Evolutionary conservation across 352 stramenopile genomes (phyloP), one percentile per base, ranked within the genome.

Genomic region (Nothophytophthora sp.): DNA sequence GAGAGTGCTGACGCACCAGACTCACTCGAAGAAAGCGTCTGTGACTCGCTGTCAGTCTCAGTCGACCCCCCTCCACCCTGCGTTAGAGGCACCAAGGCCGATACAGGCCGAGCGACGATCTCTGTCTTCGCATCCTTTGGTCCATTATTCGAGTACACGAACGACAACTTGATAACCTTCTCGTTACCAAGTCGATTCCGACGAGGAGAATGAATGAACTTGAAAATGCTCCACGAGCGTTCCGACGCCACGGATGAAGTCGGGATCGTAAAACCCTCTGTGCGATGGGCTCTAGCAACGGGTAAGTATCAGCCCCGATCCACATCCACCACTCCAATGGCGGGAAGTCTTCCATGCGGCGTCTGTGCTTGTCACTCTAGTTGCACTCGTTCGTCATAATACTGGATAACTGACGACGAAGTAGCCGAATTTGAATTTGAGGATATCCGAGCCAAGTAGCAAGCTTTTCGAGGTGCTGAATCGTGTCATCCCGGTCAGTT

Each of bases 171-270:
- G 5, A 25, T 16, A 16, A 41, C 35, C 15, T 10, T 37, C 5
- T 41, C n/a, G 33, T 52, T 52, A 22, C 6, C 30, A 18, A 52
- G 25, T 34, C 45, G 32, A 16, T 44, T 52, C 16, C 45, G 7
- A 2, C 22, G 34, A 7, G 23, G 10, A 3, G 33, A 43, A 20
- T 52, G 45, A 10, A 52, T 34, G 15, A 24, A 43, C 34, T 52
- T 52, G n/a, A 51, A 51, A n/a, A 51, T n/a, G 16, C 44, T 51
- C 44, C 44, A 51, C 8, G 33, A 51, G 4, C 44, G 30, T 15
- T 51, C 33, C 18, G 44, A 16, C 9, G 44, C 44, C 4, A 33
- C 44, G 44, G 32, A 11, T 7, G 30, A 50, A 3, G 42, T 50
- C 11, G 42, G 29, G 32, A 50, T 39, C 5, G 42, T 22, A 42